These are phyloP conservation scores for Mycosphaerella sp. DNA, from an alignment of 2,329 filamentous ascomycete genomes.

Conservation along the genomic window DNA sequence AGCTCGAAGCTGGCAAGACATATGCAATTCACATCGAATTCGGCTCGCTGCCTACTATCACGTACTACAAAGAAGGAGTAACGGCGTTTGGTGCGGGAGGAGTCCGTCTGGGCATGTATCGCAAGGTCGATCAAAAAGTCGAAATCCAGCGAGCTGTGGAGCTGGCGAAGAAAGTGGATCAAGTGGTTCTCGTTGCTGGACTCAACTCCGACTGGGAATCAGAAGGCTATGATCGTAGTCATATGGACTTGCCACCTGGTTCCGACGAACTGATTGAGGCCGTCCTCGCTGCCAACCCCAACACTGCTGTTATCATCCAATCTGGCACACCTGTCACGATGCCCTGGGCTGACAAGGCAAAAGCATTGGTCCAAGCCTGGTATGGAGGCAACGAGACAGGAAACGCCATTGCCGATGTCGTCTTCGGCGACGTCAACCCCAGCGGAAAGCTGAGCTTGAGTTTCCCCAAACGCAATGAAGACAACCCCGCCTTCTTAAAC, in stretches of 20 bases:
- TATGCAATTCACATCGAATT: conserved; percentile 58
- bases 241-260: conserved; percentile 54
- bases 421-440: conserved; percentile 68
- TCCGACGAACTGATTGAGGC: conserved; percentile 61
- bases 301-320: conserved; percentile 68
- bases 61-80: conserved; percentile 52
- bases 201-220: conserved; percentile 74
- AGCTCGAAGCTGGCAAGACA: conserved; percentile 53
- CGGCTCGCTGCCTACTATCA: conserved; percentile 60
- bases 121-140: conserved; percentile 53
- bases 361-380: conserved; percentile 68
- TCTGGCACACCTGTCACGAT: conserved; percentile 68
- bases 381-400: conserved; percentile 84
- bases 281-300: conserved; percentile 60
- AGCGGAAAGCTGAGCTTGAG: conserved; percentile 69
- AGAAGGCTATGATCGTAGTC: conserved; percentile 59
- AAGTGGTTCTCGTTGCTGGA: conserved; percentile 72
- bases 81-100: conserved; percentile 62
- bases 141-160: conserved; percentile 61
- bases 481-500: conserved; percentile 63
- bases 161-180: conserved; percentile 63
- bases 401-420: conserved; percentile 70
- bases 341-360: conserved; percentile 62
- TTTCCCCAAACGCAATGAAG: conserved; percentile 50
- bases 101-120: conserved; percentile 55